Percentiles rank a stretch among this genome's conserved stretches.
Conservation (phyloP, 192 early-diverging fungal genomes). For the Coemansia sp. region DNA sequence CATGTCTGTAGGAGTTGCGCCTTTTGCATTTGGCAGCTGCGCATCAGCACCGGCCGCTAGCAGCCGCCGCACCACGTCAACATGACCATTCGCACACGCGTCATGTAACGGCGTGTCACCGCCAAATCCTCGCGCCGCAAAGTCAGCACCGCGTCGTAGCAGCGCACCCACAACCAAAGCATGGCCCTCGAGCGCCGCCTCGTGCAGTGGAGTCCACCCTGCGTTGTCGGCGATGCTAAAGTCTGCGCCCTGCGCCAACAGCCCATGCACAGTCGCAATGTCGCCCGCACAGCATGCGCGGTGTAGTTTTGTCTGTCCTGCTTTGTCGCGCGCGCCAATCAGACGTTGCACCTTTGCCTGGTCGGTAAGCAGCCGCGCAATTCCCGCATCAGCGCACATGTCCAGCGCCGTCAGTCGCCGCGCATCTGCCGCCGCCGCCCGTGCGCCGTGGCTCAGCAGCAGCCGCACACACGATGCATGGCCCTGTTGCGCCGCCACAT, state of each 20-base stretch:
- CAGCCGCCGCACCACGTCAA: conserved; percentile 38
- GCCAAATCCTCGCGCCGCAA: conserved; percentile 59
- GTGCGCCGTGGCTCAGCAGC: conserved; percentile 41
- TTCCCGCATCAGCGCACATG: conserved; percentile 40
- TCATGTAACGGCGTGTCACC: conserved; percentile 67
- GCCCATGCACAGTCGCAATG: conserved; percentile 39
- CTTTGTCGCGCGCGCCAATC: conserved; percentile 52
- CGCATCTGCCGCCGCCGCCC: conserved; percentile 28
- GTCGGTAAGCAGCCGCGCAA: conserved; percentile 45
- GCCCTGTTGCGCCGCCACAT: conserved; percentile 34
- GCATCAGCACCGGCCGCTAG: conserved; percentile 41
- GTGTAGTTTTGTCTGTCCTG: conserved; percentile 67
- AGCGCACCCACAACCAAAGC: conserved; percentile 29
- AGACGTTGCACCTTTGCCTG: conserved; percentile 33
- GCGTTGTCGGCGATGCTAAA: conserved; percentile 67
- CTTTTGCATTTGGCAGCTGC: conserved; percentile 40
- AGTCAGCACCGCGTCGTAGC: conserved; percentile 60
- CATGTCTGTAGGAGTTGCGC: conserved; percentile 56
- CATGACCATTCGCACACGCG: conserved; percentile 60
- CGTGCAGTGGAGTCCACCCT: conserved; percentile 67
- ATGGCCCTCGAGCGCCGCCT: conserved; percentile 62
- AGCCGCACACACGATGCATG: conserved; percentile 29
- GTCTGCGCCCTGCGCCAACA: conserved; percentile 66
- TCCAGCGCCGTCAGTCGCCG: conserved; percentile 45
- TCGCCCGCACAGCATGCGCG: conserved; percentile 61